A percentile compares a stretch with the other conserved stretches of the same genome.
Evolutionary conservation across 2,329 filamentous ascomycete genomes (phyloP).

Genomic region (Albophoma yamanashiensis): DNA sequence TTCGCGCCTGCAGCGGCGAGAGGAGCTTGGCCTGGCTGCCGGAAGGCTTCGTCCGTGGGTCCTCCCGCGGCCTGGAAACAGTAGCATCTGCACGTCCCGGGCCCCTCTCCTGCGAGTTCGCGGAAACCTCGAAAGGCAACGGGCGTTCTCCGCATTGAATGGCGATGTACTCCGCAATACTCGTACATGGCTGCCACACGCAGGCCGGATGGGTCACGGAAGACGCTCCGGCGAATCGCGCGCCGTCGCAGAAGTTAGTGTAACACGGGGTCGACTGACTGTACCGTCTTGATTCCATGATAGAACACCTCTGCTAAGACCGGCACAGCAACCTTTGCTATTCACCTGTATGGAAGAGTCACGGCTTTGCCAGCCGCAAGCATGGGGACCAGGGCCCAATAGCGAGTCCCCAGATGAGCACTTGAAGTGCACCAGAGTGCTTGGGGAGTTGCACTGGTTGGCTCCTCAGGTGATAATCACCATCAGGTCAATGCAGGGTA

Average conservation of each 20-base stretch:
- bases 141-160: background rate
- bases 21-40: background rate
- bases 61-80: background rate
- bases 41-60: background rate
- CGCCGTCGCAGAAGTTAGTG: background rate
- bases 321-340: background rate
- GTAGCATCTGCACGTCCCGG: background rate
- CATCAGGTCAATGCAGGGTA: too few species aligned
- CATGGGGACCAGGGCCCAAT: background rate
- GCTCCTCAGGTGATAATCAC: too few species aligned
- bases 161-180: background rate
- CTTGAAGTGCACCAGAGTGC: too few species aligned
- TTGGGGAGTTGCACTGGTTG: too few species aligned
- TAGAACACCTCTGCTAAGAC: background rate
- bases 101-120: background rate
- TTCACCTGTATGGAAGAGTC: background rate
- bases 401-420: too few species aligned
- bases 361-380: background rate
- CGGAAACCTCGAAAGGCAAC: background rate
- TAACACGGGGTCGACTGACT: background rate
- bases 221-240: background rate
- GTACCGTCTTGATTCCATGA: background rate
- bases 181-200: background rate
- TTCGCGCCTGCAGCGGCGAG: background rate
- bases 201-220: background rate